These are phyloP conservation scores for Hyaloscypha hepaticicola DNA, from an alignment of 495 filamentous ascomycete species.

Conservation along the genomic window DNA sequence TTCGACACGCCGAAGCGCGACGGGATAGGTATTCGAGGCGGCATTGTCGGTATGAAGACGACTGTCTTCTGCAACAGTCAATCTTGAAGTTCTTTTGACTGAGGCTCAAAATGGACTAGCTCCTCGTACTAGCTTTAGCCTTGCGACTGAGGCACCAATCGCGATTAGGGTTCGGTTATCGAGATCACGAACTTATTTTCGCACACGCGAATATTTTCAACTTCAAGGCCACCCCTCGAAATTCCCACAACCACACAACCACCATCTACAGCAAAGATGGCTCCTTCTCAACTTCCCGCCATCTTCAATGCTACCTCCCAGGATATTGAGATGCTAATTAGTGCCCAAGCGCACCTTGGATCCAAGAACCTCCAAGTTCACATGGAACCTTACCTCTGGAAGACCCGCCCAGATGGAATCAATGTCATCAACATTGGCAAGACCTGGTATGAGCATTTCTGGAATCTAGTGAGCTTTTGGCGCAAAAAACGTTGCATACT, in stretches of 20 bases:
- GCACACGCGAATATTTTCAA: slow-evolving; percentile 23
- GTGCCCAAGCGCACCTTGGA: slow-evolving; percentile 94
- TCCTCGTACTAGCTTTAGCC: not conserved
- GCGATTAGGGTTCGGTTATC: slow-evolving; percentile 13
- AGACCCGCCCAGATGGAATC: slow-evolving; percentile 95
- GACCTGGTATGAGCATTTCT: slow-evolving; percentile 76
- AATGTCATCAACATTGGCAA: slow-evolving; percentile 99
- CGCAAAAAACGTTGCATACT: slow-evolving; percentile 12
- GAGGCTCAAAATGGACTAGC: not conserved
- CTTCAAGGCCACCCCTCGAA: slow-evolving; percentile 14
- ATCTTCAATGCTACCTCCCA: slow-evolving; percentile 68
- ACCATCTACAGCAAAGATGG: slow-evolving; percentile 67
- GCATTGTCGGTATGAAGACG: slow-evolving; percentile 49
- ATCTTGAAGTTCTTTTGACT: slow-evolving; percentile 2
- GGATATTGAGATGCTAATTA: slow-evolving; percentile 99
- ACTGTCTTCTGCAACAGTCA: not conserved
- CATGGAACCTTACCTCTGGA: slow-evolving; percentile 99
- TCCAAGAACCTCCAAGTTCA: slow-evolving; percentile 98
- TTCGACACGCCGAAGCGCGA: slow-evolving; percentile 61
- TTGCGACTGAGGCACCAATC: slow-evolving; percentile 19
- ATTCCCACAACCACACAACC: slow-evolving; percentile 3
- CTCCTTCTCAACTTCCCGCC: slow-evolving; percentile 84
- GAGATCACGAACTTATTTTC: slow-evolving; percentile 11
- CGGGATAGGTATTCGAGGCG: slow-evolving; percentile 67
- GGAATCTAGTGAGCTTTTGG: slow-evolving; percentile 1